These are phyloP conservation scores for Lepidium campestre DNA, from an alignment of 441 rosid species.

Conservation along the genomic window DNA sequence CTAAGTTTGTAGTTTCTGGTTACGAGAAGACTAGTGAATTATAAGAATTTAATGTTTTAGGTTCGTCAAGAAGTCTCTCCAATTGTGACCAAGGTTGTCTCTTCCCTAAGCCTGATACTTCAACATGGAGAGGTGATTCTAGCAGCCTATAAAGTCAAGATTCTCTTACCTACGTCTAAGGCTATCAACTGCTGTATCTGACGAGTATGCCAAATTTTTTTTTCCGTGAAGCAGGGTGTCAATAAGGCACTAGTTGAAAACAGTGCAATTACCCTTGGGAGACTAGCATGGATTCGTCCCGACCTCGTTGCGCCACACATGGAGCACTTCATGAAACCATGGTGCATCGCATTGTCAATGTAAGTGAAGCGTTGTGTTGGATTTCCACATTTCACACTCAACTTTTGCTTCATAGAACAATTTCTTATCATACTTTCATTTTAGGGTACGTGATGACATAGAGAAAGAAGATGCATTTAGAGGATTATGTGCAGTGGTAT, in stretches of 20 bases:
- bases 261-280: conserved; percentile 96
- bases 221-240: conserved; percentile 52
- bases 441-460: conserved; percentile 89
- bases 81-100: conserved; percentile 68
- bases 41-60: conserved; percentile 37
- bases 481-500: conserved; percentile 96
- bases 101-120: conserved; percentile 77
- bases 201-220: neutral
- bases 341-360: conserved; percentile 77
- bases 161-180: neutral
- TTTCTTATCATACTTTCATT: conserved; percentile 1
- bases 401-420: neutral
- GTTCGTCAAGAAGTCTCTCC: conserved; percentile 91
- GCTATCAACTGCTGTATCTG: neutral
- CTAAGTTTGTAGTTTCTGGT: neutral
- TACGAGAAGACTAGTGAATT: neutral
- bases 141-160: neutral
- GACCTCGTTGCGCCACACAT: conserved; percentile 85
- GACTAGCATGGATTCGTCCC: conserved; percentile 98
- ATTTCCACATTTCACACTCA: neutral
- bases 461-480: conserved; percentile 98
- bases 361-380: conserved; percentile 13
- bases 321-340: conserved; percentile 92
- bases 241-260: conserved; percentile 85
- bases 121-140: conserved; percentile 69